Percentiles rank a stretch among this genome's conserved stretches.
phyloP scores from a whole-genome alignment of 2,329 filamentous ascomycete genomes.

The Kalmusia sp. region DNA sequence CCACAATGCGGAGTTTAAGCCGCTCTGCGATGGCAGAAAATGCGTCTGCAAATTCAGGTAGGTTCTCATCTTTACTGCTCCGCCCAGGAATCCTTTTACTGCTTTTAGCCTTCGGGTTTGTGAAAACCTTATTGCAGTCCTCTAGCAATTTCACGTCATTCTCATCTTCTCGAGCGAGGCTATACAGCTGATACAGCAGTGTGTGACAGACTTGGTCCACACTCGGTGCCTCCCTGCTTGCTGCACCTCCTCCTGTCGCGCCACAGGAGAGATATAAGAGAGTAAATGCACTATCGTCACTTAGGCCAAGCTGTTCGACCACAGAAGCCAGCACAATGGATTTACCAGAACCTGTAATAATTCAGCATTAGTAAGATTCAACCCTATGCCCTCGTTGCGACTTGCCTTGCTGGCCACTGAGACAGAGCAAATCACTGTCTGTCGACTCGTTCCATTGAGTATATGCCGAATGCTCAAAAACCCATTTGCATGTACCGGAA shows the following conservation, averaged over 20 bases:
- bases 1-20: slow-evolving; percentile 5
- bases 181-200: slow-evolving; percentile 17
- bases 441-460: neutral
- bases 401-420: slow-evolving; percentile 1
- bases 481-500: slow-evolving; percentile 6
- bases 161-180: slow-evolving; percentile 13
- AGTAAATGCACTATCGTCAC: neutral
- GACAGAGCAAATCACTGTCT: neutral
- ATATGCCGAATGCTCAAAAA: neutral
- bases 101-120: slow-evolving; percentile 15
- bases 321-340: slow-evolving; percentile 10
- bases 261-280: slow-evolving; percentile 14
- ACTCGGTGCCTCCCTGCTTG: neutral
- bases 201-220: slow-evolving; percentile 6
- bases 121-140: slow-evolving; percentile 18
- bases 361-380: neutral
- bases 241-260: neutral
- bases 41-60: slow-evolving; percentile 16
- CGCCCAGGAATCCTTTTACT: neutral
- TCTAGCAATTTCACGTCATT: slow-evolving; percentile 14
- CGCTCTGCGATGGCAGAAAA: slow-evolving; percentile 4
- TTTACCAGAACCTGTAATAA: slow-evolving; percentile 10
- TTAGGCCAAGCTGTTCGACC: slow-evolving; percentile 6
- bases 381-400: neutral
- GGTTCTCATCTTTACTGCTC: slow-evolving; percentile 10